Percentiles rank a stretch among this genome's conserved stretches.
Evolutionary conservation across 306 rosid genomes (phyloP).

Genomic region (Canavalia ensiformis): DNA sequence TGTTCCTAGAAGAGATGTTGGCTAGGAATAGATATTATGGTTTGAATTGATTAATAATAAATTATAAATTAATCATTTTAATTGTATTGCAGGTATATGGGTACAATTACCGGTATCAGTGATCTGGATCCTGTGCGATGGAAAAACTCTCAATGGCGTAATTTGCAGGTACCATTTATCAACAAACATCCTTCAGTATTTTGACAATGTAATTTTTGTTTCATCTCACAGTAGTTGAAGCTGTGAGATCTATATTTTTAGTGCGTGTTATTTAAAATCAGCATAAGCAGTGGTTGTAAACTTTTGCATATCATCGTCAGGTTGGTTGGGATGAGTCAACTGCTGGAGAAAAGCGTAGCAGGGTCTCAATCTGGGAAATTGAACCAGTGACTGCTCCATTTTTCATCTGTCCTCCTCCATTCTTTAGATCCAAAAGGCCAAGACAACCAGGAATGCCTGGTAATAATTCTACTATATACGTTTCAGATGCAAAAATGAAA

Average conservation of each 20-base stretch:
- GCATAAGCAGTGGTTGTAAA: slow-evolving; percentile 6
- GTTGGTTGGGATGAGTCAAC: slow-evolving; percentile 99
- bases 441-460: slow-evolving; percentile 97
- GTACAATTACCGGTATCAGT: slow-evolving; percentile 90
- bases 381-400: slow-evolving; percentile 99
- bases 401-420: slow-evolving; percentile 95
- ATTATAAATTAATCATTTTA: slow-evolving; percentile 1
- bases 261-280: not conserved
- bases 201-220: not conserved
- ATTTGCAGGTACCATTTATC: slow-evolving; percentile 74
- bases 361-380: slow-evolving; percentile 97
- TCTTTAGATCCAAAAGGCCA: slow-evolving; percentile 84
- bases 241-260: not conserved
- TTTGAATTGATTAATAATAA: slow-evolving; percentile 21
- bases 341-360: slow-evolving; percentile 87
- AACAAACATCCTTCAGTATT: slow-evolving; percentile 9
- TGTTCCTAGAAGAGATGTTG: slow-evolving; percentile 9
- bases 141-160: slow-evolving; percentile 98
- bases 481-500: slow-evolving; percentile 23
- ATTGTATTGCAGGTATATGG: slow-evolving; percentile 85
- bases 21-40: slow-evolving; percentile 11
- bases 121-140: slow-evolving; percentile 95
- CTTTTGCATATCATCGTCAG: slow-evolving; percentile 49
- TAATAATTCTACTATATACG: slow-evolving; percentile 34
- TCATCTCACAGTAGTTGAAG: slow-evolving; percentile 26